A percentile compares a stretch with the other conserved stretches of the same genome.
phyloP scores from a whole-genome alignment of 1,284 basidiomycete species.

The Naganishia cerealis region DNA sequence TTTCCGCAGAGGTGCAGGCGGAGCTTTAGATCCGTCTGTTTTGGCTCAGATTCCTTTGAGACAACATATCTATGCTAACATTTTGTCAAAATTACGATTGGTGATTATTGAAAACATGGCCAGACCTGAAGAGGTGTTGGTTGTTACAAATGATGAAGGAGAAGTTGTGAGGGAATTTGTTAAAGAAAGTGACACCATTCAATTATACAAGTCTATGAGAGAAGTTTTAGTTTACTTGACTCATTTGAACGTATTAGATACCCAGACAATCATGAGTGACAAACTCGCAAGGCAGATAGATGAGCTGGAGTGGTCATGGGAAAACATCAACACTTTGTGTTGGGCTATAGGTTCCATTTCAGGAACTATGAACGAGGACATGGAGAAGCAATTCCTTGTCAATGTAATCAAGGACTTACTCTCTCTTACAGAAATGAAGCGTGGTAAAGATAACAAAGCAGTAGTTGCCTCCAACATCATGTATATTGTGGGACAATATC shows the following conservation, averaged over 20 bases:
- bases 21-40: no score
- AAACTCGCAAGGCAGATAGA: conserved; percentile 89
- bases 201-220: conserved; percentile 98
- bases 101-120: conserved; percentile 99
- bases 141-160: conserved; percentile 99
- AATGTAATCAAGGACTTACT: conserved; percentile 98
- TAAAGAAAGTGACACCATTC: conserved; percentile 98
- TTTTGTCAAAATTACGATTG: conserved; percentile 88
- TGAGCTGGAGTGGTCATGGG: conserved; percentile 99
- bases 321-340: conserved; percentile 97
- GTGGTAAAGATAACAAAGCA: conserved; percentile 99
- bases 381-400: conserved; percentile 97
- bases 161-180: conserved; percentile 99
- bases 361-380: conserved; percentile 99
- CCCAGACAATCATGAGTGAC: conserved; percentile 94
- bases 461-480: conserved; percentile 99
- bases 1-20: no score
- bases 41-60: no score
- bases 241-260: conserved; percentile 92
- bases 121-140: conserved; percentile 97
- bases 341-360: conserved; percentile 99
- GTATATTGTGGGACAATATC: conserved; percentile 99
- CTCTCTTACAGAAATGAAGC: conserved; percentile 95
- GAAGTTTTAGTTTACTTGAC: conserved; percentile 96
- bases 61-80: conserved; percentile 92